These are phyloP conservation scores for Phytophthora foliorum DNA, from an alignment of 352 stramenopile species.

Conservation along the genomic window DNA sequence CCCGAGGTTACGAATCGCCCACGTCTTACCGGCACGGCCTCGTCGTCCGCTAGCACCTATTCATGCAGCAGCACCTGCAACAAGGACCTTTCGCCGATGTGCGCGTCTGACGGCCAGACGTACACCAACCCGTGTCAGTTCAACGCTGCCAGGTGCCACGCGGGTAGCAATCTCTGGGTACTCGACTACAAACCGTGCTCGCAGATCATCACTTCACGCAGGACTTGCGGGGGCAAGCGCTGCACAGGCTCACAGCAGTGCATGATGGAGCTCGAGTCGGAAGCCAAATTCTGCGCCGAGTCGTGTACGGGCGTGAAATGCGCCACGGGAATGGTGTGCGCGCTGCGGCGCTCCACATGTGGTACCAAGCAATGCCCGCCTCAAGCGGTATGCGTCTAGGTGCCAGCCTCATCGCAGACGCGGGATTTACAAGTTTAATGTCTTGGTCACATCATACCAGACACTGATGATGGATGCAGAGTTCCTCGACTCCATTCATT, in stretches of 20 bases:
- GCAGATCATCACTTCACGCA: constrained; percentile 12
- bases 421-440: constrained; percentile 95
- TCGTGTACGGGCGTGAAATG: constrained; percentile 19
- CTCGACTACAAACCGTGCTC: constrained; percentile 37
- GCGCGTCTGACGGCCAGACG: constrained; percentile 41
- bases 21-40: not conserved
- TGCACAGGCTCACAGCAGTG: constrained; percentile 18
- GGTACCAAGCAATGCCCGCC: constrained; percentile 14
- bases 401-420: constrained; percentile 56
- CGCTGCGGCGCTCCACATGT: constrained; percentile 17
- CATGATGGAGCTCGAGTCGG: constrained; percentile 9
- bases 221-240: constrained; percentile 20
- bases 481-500: constrained; percentile 93
- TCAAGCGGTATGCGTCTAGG: constrained; percentile 4
- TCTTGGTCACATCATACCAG: constrained; percentile 98
- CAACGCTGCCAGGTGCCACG: constrained; percentile 30
- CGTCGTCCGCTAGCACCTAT: not conserved
- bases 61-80: constrained; percentile 28
- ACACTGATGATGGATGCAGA: constrained; percentile 96
- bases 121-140: constrained; percentile 52
- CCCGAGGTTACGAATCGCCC: not conserved
- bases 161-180: constrained; percentile 31
- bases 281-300: constrained; percentile 17
- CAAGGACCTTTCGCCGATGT: constrained; percentile 30
- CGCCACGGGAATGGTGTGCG: constrained; percentile 10